Conservation (phyloP, 2,329 filamentous ascomycete genomes). For the Epichloe aotearoae region DNA sequence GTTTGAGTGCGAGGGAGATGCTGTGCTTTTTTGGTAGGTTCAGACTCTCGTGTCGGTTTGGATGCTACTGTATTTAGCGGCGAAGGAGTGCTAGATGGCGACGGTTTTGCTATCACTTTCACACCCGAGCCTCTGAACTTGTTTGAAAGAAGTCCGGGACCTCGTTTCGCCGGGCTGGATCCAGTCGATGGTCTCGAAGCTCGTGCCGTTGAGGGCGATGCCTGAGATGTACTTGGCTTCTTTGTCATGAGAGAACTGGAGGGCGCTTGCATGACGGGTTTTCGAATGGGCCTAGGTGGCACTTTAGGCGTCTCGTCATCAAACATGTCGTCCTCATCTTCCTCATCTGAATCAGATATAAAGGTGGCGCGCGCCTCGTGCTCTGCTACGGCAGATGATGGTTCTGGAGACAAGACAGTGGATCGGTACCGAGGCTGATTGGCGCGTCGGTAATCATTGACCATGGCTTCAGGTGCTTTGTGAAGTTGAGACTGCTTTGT, state of each 20-base stretch:
- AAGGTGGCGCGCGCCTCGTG: constrained; percentile 24
- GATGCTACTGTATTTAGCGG: background rate
- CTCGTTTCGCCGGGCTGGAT: background rate
- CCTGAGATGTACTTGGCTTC: background rate
- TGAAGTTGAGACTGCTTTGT: constrained; percentile 26
- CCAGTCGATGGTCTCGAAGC: background rate
- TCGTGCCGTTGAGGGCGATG: background rate
- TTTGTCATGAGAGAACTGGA: background rate
- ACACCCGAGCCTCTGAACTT: constrained; percentile 3
- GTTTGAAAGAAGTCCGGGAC: constrained; percentile 5
- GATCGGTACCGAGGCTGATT: constrained; percentile 22
- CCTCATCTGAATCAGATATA: constrained; percentile 26
- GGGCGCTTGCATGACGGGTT: constrained; percentile 4
- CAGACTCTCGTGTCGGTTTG: background rate
- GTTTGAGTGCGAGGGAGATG: background rate
- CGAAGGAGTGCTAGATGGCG: background rate
- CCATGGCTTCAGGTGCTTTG: constrained; percentile 39
- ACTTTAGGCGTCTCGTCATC: constrained; percentile 1
- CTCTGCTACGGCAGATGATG: constrained; percentile 14
- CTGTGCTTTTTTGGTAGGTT: background rate
- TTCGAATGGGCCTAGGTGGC: background rate
- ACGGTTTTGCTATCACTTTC: background rate
- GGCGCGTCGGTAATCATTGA: constrained; percentile 36
- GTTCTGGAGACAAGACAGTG: constrained; percentile 10
- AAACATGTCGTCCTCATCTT: constrained; percentile 11